Conservation (phyloP, 768 basidiomycete species). For the Naganishia kalamii region DNA sequence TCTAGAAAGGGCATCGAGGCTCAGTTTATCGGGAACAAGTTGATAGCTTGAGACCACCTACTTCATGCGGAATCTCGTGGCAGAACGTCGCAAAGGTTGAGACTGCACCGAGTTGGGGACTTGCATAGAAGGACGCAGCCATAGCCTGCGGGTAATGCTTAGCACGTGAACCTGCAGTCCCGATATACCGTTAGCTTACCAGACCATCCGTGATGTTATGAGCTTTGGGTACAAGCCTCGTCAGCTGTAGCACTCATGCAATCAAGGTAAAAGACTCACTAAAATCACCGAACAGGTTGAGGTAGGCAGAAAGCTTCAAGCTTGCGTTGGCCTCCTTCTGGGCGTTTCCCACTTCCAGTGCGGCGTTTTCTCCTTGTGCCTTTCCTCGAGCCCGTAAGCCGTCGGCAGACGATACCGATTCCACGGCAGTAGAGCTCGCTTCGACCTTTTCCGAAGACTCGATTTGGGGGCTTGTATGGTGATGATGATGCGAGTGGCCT, state of each 20-base stretch:
- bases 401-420: neutral
- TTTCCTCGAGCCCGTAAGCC: constrained; percentile 6
- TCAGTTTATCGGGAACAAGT: neutral
- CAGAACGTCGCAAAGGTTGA: constrained; percentile 93
- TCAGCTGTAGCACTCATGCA: neutral
- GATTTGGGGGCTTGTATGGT: constrained; percentile 21
- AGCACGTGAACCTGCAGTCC: neutral
- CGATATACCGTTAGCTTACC: constrained; percentile 51
- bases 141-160: constrained; percentile 53
- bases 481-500: constrained; percentile 59
- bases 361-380: neutral
- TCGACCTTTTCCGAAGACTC: neutral
- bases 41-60: constrained; percentile 22
- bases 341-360: neutral
- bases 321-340: constrained; percentile 50
- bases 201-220: constrained; percentile 96
- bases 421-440: neutral
- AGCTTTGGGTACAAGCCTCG: constrained; percentile 11
- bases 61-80: constrained; percentile 87
- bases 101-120: constrained; percentile 83
- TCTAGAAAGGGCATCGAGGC: constrained; percentile 43
- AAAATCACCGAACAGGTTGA: constrained; percentile 88
- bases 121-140: constrained; percentile 96
- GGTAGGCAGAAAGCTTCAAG: constrained; percentile 80
- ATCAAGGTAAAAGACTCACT: constrained; percentile 47